Conservation (phyloP, 2,329 filamentous ascomycete genomes). For the Cucurbitaria berberidis region DNA sequence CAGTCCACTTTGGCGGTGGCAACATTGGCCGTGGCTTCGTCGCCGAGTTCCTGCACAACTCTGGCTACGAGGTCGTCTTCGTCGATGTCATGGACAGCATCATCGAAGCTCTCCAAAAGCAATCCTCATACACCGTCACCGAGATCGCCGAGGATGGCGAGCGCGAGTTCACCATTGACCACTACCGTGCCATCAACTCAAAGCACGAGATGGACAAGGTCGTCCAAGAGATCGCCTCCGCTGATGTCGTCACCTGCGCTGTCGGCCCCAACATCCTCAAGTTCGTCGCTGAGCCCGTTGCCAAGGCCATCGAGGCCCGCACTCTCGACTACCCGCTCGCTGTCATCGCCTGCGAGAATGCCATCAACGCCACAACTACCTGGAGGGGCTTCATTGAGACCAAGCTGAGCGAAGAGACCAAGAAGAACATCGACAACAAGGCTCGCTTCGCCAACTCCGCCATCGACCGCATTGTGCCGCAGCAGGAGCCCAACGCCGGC, state of each 20-base stretch:
- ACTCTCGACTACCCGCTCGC: slow-evolving; percentile 72
- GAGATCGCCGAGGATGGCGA: slow-evolving; percentile 89
- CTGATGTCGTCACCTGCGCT: slow-evolving; percentile 93
- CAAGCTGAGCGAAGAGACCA: slow-evolving; percentile 72
- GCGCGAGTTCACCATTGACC: slow-evolving; percentile 80
- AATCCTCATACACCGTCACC: slow-evolving; percentile 84
- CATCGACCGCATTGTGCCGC: slow-evolving; percentile 96
- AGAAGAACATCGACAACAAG: slow-evolving; percentile 72
- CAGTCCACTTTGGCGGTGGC: slow-evolving; percentile 60
- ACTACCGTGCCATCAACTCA: slow-evolving; percentile 97
- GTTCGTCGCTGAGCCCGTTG: slow-evolving; percentile 94
- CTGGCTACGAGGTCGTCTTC: slow-evolving; percentile 94
- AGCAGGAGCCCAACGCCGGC: slow-evolving; percentile 78
- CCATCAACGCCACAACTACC: slow-evolving; percentile 90
- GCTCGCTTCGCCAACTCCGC: slow-evolving; percentile 96
- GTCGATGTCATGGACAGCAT: slow-evolving; percentile 88
- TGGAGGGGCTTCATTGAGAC: slow-evolving; percentile 79
- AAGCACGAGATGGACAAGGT: slow-evolving; percentile 82
- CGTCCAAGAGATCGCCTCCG: slow-evolving; percentile 82
- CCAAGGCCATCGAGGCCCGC: slow-evolving; percentile 86
- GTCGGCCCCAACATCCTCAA: slow-evolving; percentile 95
- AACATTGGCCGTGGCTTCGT: slow-evolving; percentile 60
- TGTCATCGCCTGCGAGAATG: slow-evolving; percentile 98
- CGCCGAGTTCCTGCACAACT: slow-evolving; percentile 80
- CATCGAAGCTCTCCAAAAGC: slow-evolving; percentile 78